Base-by-base conservation (phyloP, 1,139 yeast genomes). In the Groenewaldozyma auringiensis region DNA sequence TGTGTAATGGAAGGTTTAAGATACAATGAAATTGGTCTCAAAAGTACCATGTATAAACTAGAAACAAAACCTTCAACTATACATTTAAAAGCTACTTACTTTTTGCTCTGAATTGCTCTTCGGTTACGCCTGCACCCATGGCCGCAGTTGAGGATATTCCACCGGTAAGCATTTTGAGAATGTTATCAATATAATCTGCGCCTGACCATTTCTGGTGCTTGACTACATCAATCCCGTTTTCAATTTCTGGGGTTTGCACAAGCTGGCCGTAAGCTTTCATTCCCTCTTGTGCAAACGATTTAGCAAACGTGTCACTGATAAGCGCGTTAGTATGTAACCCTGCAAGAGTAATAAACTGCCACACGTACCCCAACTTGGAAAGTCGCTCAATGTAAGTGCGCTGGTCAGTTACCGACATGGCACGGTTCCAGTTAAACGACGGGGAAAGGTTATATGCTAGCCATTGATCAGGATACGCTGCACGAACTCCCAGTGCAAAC, bases 151-250 rank as follows among this genome's bases (percentile, higher is more conserved):
- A 83, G 46, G 92, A 75, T 50, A 89, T 85, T 71, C 98, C 98
- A 61, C 97, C 97, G 50, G 94, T 82, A 41, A 88, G 94, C 72
- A 88, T 75, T 68, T 82, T 87, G 68, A 89, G 80, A 61, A 89
- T 75, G 52, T 87, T 83, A 68, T 89, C 98, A 64, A 92, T 83
- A 73, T 88, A 92, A 68, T 86, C 95, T 37, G 98, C 98, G 65
- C 98, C 98, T 42, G 96, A 87, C 98, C 98, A 89, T 70, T 89
- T 87, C 71, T 89, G 98, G 71, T 89, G 98, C 75, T 88, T 89
- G 54, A 89, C 94, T 50, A 89, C 95, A 68, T 89, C 98, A 55
- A 88, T 96, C 56, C 88, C 94, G 53, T 75, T 74, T 61, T 82
- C 87, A 65, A 89, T 85, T 72, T 89, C 98, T 51, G 81, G 85